Conservation (phyloP, 2,329 filamentous ascomycete species). For the Botryosphaeria dothidea region DNA sequence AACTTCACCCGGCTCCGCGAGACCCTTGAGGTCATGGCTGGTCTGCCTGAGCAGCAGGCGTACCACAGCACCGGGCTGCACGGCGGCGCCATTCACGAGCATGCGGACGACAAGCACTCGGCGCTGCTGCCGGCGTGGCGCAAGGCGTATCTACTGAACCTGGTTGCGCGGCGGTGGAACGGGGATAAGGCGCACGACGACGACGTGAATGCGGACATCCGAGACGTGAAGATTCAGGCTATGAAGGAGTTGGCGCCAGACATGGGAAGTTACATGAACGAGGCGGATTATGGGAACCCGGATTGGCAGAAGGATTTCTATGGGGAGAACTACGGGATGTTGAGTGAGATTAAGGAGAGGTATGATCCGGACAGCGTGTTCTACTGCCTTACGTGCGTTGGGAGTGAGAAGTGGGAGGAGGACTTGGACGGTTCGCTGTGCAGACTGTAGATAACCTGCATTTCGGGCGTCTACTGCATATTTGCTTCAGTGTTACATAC, state of each 20-base stretch:
- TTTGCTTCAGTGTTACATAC: too few relatives aligned
- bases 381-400: neutral
- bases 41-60: conserved; percentile 26
- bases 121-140: conserved; percentile 57
- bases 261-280: conserved; percentile 31
- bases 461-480: too few relatives aligned
- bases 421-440: neutral
- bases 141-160: conserved; percentile 37
- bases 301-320: conserved; percentile 31
- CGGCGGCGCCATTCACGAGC: conserved; percentile 35
- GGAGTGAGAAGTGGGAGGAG: conserved; percentile 1
- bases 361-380: conserved; percentile 7
- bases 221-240: conserved; percentile 29
- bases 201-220: conserved; percentile 24
- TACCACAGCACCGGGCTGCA: conserved; percentile 41
- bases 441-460: too few relatives aligned
- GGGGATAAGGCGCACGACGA: conserved; percentile 28
- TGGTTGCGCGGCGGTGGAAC: conserved; percentile 30
- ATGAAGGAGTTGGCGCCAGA: conserved; percentile 32
- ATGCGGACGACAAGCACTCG: conserved; percentile 45
- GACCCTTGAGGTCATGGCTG: conserved; percentile 27
- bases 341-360: neutral
- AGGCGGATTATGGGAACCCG: conserved; percentile 30
- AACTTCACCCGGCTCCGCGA: conserved; percentile 24
- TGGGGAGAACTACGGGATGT: neutral